Conservation (phyloP, 2,329 filamentous ascomycete species). For the Xylaria multiplex region DNA sequence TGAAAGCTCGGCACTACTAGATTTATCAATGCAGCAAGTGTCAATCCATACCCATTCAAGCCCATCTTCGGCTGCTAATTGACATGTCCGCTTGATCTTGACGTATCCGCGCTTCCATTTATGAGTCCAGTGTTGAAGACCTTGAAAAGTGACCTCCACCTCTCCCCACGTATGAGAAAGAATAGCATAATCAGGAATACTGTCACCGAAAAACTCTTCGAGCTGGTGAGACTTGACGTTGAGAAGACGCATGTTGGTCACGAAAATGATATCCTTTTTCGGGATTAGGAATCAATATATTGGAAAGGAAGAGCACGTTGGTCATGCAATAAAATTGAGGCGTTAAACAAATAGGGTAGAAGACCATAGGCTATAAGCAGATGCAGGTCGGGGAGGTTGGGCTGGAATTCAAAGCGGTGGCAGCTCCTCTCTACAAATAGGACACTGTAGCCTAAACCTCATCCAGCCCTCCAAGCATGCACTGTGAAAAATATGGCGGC, state of each 20-base stretch:
- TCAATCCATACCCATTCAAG: conserved; percentile 35
- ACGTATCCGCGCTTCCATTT: conserved; percentile 17
- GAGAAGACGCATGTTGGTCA: conserved; percentile 26
- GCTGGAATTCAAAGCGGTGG: conserved; percentile 74
- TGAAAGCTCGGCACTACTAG: conserved; percentile 36
- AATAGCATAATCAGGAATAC: conserved; percentile 24
- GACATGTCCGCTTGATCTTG: conserved; percentile 33
- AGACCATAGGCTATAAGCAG: neutral
- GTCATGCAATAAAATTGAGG: neutral
- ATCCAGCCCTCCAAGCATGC: conserved; percentile 95
- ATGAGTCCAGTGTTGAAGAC: conserved; percentile 19
- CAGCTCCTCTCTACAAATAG: conserved; percentile 90
- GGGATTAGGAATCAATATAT: neutral
- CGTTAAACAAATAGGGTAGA: neutral
- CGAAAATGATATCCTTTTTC: neutral
- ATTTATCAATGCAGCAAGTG: conserved; percentile 39
- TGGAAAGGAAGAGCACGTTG: neutral
- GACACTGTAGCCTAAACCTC: conserved; percentile 90
- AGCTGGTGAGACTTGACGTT: conserved; percentile 18
- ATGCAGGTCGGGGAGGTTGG: neutral
- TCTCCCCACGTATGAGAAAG: conserved; percentile 35
- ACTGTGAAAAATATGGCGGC: conserved; percentile 94
- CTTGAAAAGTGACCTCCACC: conserved; percentile 34
- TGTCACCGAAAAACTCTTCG: conserved; percentile 7
- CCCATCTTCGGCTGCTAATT: conserved; percentile 13